Evolutionary conservation across 495 filamentous ascomycete genomes (phyloP), one percentile per base, ranked within the genome.

Genomic region (Cercophora sp.): DNA sequence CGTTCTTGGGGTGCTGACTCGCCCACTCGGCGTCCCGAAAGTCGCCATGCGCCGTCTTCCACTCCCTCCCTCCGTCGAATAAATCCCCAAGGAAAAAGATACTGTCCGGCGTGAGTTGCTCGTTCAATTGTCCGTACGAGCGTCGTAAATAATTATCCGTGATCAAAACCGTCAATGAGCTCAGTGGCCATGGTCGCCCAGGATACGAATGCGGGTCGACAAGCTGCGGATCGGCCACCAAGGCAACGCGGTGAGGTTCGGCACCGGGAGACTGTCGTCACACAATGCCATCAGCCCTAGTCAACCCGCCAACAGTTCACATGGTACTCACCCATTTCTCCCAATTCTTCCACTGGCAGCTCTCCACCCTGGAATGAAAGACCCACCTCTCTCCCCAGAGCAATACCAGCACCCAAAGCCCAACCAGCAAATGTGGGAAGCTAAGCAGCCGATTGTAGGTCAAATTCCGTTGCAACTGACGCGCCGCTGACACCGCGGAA

Each of bases 121-220:
- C 64, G 59, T 93, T 86, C 35, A 96, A 75, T 15, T 79, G 75
- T 16, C 73, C 78, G 63, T 91, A 97, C 4, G 85, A 84, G 9
- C 90, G 85, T 15, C 85, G 81, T 51, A 97, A 73, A 61, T 96
- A 99, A 52, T 87, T 84, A 62, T 99, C 94, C 5, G 89, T 95
- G 61, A 94, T 85, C 48, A 77, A 70, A 27, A 91, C 77, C 0
- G 92, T 96, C 41, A 93, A 65, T 1, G 85, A 79, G 18, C 83
- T 87, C 4, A 97, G 68, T 15, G 89, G 86, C 88, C 91, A 93
- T 32, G 93, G 93, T 34, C 94, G 86, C 41, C 86, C 93, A 15
- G 93, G 88, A 65, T 99, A 97, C 11, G 90, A 93, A 65, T 99
- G 93, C 24, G 92, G 89, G 70, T 99, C 94, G 60, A 96, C 89